Evolutionary conservation across 768 basidiomycete species (phyloP).

Genomic region (Strobilomyces echinocephalus): DNA sequence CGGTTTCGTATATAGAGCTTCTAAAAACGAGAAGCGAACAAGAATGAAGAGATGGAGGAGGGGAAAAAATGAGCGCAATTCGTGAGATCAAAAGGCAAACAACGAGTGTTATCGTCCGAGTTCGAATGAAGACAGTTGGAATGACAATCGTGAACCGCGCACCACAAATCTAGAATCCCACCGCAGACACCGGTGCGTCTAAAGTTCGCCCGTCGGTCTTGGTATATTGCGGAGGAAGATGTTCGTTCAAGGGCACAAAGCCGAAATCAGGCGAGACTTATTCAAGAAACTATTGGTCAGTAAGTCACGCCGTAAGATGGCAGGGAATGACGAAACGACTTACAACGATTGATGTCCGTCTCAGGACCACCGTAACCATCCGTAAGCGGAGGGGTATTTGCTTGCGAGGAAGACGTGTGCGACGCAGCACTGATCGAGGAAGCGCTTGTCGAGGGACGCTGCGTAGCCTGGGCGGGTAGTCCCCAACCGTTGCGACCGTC

Average conservation of each 20-base stretch:
- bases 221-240: conserved; percentile 60
- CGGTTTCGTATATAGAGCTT: conserved; percentile 32
- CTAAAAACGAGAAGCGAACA: conserved; percentile 25
- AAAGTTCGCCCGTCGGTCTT: conserved; percentile 52
- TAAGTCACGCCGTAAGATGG: conserved; percentile 39
- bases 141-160: conserved; percentile 24
- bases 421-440: conserved; percentile 74
- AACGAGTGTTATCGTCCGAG: conserved; percentile 28
- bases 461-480: conserved; percentile 28
- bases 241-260: conserved; percentile 78
- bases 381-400: conserved; percentile 71
- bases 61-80: conserved; percentile 29
- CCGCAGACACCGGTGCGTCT: conserved; percentile 23
- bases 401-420: conserved; percentile 74
- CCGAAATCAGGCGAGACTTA: conserved; percentile 81
- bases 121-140: conserved; percentile 31
- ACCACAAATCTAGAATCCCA: conserved; percentile 29
- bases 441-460: conserved; percentile 67
- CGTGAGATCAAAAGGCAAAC: conserved; percentile 30
- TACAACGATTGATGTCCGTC: conserved; percentile 80
- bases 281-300: conserved; percentile 42
- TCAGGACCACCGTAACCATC: conserved; percentile 59
- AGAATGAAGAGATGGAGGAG: conserved; percentile 16
- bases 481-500: conserved; percentile 44
- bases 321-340: conserved; percentile 39